Base-by-base conservation (phyloP, 306 rosid genomes). In the Gastrolobium bilobum region DNA sequence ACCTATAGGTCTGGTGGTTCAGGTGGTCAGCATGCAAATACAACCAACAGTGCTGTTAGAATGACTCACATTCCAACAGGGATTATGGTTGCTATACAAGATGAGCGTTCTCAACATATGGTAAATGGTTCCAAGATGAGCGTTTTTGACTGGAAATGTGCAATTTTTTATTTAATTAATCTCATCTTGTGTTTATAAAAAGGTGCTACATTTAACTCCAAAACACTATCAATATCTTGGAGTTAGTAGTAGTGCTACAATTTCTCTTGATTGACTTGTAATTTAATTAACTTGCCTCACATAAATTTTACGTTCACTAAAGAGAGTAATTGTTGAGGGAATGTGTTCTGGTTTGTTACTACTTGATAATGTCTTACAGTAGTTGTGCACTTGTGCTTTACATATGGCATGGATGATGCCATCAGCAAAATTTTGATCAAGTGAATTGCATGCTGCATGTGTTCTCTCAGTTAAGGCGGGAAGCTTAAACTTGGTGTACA, bases 1-100 rank as follows among this genome's bases (percentile, higher is more conserved):
- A 88, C 94, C 33, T 94, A 83, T 78, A 89, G 97, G 82, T 92
- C 95, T 33, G 97, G 98, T 71, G 98, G 98, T 72, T 83, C 97
- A 20, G 98, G 98, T 40, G 97, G 97, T 60, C 98, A 94, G 87
- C 97, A 92, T 85, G 98, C 94, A 73, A 94, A 94, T 89, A 94
- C 97, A 47, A 94, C 97, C 44, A 90, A 89, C 78, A 94, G 97
- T 89, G 98, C 98, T 48, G 98, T 94, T 76, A 89, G 98, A 89
- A 73, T 92, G 69, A 90, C 84, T 61, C 98, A 92, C 85, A 59
- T 92, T 76, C 97, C 97, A 63, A 86, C 97, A 6, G 97, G 98
- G 71, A 78, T 94, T 81, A 77, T 84, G 40, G 89, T 92, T 84
- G 72, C 94, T 76, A 94, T 94, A 86, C 97, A 94, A 85, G 97